phyloP scores from a whole-genome alignment of 768 basidiomycete genomes.

The Trametes elegans region DNA sequence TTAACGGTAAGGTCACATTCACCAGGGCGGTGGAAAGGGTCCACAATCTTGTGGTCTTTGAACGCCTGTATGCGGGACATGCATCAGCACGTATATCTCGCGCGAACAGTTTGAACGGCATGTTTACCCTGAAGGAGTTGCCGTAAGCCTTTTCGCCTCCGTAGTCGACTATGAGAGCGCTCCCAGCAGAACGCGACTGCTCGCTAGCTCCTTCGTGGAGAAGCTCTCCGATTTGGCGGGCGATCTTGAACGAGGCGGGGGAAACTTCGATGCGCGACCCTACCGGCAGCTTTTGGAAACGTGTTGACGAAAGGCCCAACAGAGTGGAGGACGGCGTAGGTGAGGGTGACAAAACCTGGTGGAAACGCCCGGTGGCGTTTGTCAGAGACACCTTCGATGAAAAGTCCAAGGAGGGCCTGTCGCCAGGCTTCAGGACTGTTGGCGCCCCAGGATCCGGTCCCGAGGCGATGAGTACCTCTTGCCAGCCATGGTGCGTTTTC shows the following conservation, averaged over 20 bases:
- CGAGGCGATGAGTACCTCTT: constrained; percentile 73
- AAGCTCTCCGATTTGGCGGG: constrained; percentile 65
- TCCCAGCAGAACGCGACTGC: constrained; percentile 39
- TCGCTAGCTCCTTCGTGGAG: constrained; percentile 31
- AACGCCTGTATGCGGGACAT: constrained; percentile 62
- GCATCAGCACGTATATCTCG: neutral
- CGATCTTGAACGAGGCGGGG: constrained; percentile 64
- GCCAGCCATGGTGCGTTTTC: constrained; percentile 81
- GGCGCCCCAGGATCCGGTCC: constrained; percentile 39
- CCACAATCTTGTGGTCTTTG: constrained; percentile 79
- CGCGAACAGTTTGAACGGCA: too few species aligned
- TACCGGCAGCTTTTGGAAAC: constrained; percentile 65
- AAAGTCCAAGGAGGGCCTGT: constrained; percentile 17
- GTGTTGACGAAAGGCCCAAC: constrained; percentile 61
- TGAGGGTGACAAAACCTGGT: constrained; percentile 60
- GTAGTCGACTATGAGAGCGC: constrained; percentile 88
- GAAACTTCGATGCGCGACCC: constrained; percentile 84
- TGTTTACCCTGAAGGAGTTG: constrained; percentile 75
- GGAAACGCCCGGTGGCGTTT: constrained; percentile 39
- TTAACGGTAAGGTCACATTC: constrained; percentile 93
- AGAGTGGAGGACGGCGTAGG: constrained; percentile 55
- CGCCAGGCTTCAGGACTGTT: constrained; percentile 25
- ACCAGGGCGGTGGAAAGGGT: constrained; percentile 83
- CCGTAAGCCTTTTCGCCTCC: constrained; percentile 70
- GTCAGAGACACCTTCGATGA: constrained; percentile 10